Evolutionary conservation across 139 green algal species (phyloP).

Genomic region (Picocystis salinarum): DNA sequence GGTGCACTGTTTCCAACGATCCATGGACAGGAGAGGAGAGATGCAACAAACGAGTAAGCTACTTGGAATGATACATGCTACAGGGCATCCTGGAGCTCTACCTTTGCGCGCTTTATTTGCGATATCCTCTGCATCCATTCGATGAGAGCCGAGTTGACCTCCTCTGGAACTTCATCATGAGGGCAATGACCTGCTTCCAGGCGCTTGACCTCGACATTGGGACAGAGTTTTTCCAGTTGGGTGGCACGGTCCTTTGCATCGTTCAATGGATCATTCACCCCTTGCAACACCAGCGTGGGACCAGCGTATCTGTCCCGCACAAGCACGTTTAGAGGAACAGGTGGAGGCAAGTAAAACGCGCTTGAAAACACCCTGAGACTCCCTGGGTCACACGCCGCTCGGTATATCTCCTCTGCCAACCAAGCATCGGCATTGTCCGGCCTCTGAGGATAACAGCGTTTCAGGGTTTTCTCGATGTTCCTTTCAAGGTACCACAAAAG

Average conservation of each 20-base stretch:
- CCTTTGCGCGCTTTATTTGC: no score
- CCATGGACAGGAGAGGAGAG: no score
- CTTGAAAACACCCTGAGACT: slow-evolving; percentile 39
- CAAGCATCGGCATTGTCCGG: slow-evolving; percentile 51
- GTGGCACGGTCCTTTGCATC: slow-evolving; percentile 38
- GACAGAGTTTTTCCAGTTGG: slow-evolving; percentile 22
- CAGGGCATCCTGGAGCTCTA: no score
- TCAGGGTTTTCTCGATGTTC: neutral
- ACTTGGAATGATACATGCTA: no score
- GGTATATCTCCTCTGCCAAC: slow-evolving; percentile 57
- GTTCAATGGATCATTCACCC: slow-evolving; percentile 52
- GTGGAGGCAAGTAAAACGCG: slow-evolving; percentile 72
- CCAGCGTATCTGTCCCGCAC: slow-evolving; percentile 35
- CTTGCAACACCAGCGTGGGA: slow-evolving; percentile 53
- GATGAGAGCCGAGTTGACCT: slow-evolving; percentile 34
- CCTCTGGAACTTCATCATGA: slow-evolving; percentile 55
- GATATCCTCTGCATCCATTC: no score
- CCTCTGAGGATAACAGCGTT: slow-evolving; percentile 41
- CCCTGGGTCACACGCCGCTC: slow-evolving; percentile 31
- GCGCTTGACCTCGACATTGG: slow-evolving; percentile 15
- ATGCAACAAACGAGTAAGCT: no score
- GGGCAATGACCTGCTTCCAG: slow-evolving; percentile 58
- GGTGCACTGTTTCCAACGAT: no score
- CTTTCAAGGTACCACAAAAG: neutral
- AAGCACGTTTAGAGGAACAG: slow-evolving; percentile 59